Percentiles rank a stretch among this genome's conserved stretches.
Evolutionary conservation across 2,329 filamentous ascomycete genomes (phyloP).

Genomic region (Ophiocordyceps camponoti-rufipedis): DNA sequence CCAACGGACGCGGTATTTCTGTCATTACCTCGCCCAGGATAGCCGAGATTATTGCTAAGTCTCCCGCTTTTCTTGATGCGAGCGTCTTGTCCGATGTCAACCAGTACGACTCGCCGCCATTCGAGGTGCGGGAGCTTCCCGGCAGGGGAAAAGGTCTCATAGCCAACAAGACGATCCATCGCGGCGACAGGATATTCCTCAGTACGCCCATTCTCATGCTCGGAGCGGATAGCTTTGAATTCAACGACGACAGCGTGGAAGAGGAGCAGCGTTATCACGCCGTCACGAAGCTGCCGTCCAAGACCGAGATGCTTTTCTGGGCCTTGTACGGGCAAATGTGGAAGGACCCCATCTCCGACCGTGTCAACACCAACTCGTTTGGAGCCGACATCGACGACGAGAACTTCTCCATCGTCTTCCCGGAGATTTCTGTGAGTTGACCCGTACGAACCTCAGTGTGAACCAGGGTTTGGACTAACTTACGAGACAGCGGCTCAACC

Average conservation of each 20-base stretch:
- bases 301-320: conserved; percentile 2
- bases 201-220: no score
- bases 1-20: conserved; percentile 17
- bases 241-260: no score
- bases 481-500: conserved; percentile 20
- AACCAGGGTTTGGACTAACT: neutral
- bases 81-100: conserved; percentile 1
- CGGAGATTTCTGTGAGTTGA: conserved; percentile 4
- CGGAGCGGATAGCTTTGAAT: no score
- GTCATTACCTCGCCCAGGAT: conserved; percentile 17
- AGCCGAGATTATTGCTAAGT: conserved; percentile 10
- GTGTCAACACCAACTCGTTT: conserved; percentile 5
- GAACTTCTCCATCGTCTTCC: conserved; percentile 2
- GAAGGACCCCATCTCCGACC: conserved; percentile 1
- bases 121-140: conserved; percentile 6
- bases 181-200: conserved; percentile 6
- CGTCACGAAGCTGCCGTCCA: conserved; percentile 2
- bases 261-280: neutral
- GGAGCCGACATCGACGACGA: neutral
- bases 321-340: conserved; percentile 1
- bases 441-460: neutral
- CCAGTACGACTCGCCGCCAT: conserved; percentile 3
- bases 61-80: conserved; percentile 11
- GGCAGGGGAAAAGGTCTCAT: conserved; percentile 9
- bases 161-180: conserved; percentile 7